Conservation (phyloP, 2,329 filamentous ascomycete genomes). For the Tolypocladium pustulatum region DNA sequence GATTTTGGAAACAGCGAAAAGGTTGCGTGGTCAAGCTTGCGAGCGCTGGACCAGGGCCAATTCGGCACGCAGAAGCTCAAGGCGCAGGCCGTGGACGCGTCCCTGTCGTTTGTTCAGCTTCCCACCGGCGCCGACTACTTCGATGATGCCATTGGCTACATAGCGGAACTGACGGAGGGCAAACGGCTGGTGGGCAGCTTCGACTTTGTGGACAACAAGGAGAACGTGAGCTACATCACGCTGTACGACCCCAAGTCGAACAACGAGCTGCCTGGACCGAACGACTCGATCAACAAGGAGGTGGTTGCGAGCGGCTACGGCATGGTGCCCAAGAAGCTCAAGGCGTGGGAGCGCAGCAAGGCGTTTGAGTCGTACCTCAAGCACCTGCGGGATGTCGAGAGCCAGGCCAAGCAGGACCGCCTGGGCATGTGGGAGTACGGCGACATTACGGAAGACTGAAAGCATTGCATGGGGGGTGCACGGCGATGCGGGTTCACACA, state of each 20-base stretch:
- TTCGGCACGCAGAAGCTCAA: slow-evolving; percentile 77
- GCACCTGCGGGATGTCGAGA: slow-evolving; percentile 62
- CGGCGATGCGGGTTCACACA: neutral
- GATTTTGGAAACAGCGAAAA: slow-evolving; percentile 95
- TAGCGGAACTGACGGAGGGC: slow-evolving; percentile 64
- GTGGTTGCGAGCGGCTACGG: slow-evolving; percentile 74
- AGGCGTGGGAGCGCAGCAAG: slow-evolving; percentile 71
- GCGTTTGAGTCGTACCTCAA: slow-evolving; percentile 62
- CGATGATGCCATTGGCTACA: slow-evolving; percentile 63
- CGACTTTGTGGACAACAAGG: slow-evolving; percentile 68
- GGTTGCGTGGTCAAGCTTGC: slow-evolving; percentile 73
- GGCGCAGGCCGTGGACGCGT: slow-evolving; percentile 77
- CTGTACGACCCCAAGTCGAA: slow-evolving; percentile 68
- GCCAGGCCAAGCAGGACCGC: slow-evolving; percentile 67
- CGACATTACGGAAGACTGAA: slow-evolving; percentile 80
- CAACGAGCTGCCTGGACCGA: slow-evolving; percentile 41
- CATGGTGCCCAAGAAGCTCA: slow-evolving; percentile 86
- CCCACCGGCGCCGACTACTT: slow-evolving; percentile 77
- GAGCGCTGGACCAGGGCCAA: slow-evolving; percentile 66
- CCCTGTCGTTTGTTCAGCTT: slow-evolving; percentile 81
- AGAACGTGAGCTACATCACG: slow-evolving; percentile 76
- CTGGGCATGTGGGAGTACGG: slow-evolving; percentile 98
- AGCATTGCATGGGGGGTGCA: neutral
- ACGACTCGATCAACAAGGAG: slow-evolving; percentile 83
- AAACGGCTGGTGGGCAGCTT: slow-evolving; percentile 82